Evolutionary conservation across 148 eudicot species (phyloP), one percentile per base, ranked within the genome.

Genomic region (Vaccinium darrowii): DNA sequence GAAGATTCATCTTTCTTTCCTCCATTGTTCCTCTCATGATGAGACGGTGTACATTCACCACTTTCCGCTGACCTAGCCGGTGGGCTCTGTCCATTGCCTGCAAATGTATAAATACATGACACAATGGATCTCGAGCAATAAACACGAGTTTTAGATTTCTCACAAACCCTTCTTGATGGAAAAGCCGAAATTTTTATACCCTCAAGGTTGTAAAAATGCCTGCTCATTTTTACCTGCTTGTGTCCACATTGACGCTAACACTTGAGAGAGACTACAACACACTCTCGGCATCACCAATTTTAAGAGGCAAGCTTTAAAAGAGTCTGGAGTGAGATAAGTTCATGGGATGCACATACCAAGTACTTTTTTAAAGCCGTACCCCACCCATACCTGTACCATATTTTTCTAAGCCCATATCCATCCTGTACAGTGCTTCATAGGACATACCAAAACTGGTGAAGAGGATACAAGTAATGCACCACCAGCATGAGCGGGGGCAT

Each of bases 71-170:
- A 76, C 99, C 99, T 79, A 97, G 92, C 88, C 99, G 93, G 84
- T 97, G 99, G 27, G 99, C 99, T 91, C 99, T 88, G 89, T 97
- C 99, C 98, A 97, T 97, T 77, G 99, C 99, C 98, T 97, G 90
- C 71, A 89, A 36, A 84, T 47, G 27, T 8, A 36, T 13, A 52
- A 33, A 15, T 8, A 13, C 50, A 30, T 18, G 13, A 67, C 16
- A 18, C 47, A 47, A 56, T 54, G 33, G 21, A 54, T 9, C 63
- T 33, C 47, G 15, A 36, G 47, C 49, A 54, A 79, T 16, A 78
- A 65, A 52, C 51, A 78, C 8, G 23, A 78, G 43, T 30, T 53
- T 53, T 15, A 3, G 6, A 30, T 47, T 25, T 53, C 3, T 78
- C 47, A 30, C 47, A 78, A 53, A 11, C 18, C 47, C 63, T 18